Conservation (phyloP, 202 grass and related monocot species). For the Elaeis oleifera region DNA sequence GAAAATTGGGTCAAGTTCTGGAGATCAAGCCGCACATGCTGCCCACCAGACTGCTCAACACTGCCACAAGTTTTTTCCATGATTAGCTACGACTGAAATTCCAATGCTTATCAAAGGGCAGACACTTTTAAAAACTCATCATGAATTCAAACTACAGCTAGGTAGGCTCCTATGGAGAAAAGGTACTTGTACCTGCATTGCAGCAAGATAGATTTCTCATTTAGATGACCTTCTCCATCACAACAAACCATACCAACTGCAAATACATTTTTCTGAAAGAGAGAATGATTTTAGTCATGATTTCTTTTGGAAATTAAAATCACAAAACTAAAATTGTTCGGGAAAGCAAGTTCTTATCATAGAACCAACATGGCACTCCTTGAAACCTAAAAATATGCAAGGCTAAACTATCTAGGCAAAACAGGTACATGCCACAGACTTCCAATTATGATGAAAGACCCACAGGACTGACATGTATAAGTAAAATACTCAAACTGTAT, state of each 20-base stretch:
- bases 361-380: no score
- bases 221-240: slow-evolving; percentile 87
- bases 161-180: slow-evolving; percentile 2
- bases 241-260: slow-evolving; percentile 82
- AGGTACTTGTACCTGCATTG: slow-evolving; percentile 61
- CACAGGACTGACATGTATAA: neutral
- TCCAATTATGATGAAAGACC: no score
- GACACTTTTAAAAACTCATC: no score
- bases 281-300: neutral
- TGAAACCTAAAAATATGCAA: no score
- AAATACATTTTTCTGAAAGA: slow-evolving; percentile 74
- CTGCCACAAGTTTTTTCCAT: slow-evolving; percentile 30
- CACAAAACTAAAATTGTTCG: no score
- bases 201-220: slow-evolving; percentile 95
- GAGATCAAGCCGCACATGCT: slow-evolving; percentile 73
- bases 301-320: no score
- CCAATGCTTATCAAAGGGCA: no score
- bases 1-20: slow-evolving; percentile 70
- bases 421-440: no score
- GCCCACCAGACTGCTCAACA: slow-evolving; percentile 62
- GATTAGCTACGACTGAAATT: neutral
- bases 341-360: no score
- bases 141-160: slow-evolving; percentile 12
- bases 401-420: neutral
- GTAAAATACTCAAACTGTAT: slow-evolving; percentile 6